Evolutionary conservation across 371 early-diverging fungal genomes (phyloP).

Genomic region (Capillidium rhysosporum): DNA sequence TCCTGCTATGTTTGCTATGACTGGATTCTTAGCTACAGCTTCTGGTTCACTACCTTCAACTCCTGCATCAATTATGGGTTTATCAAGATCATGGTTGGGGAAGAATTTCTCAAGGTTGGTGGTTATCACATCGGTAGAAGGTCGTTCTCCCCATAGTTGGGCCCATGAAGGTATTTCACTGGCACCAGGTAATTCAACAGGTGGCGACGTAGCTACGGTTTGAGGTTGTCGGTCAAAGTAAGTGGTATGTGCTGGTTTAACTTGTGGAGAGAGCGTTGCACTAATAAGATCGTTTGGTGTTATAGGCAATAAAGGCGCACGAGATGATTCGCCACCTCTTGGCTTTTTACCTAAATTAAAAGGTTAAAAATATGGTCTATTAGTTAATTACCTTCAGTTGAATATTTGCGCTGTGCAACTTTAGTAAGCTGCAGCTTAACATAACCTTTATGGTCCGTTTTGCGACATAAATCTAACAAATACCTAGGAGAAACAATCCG

Average conservation of each 20-base stretch:
- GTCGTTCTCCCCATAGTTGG: constrained; percentile 39
- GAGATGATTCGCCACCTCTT: not conserved
- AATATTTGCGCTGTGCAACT: not conserved
- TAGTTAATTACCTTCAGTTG: not conserved
- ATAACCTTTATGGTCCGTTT: not conserved
- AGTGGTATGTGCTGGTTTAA: not conserved
- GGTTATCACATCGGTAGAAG: constrained; percentile 47
- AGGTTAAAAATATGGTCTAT: not conserved
- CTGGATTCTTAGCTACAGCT: not conserved
- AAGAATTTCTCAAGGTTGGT: constrained; percentile 54
- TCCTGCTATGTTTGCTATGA: too few relatives aligned
- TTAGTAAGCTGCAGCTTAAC: not conserved
- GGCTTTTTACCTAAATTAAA: not conserved
- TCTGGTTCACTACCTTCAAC: not conserved
- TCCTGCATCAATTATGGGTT: constrained; percentile 23
- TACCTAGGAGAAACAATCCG: not conserved
- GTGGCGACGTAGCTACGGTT: not conserved
- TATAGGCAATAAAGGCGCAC: not conserved
- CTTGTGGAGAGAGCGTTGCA: not conserved
- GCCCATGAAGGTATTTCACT: constrained; percentile 1
- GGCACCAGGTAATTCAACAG: not conserved
- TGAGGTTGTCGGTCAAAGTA: too few relatives aligned
- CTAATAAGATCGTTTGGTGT: not conserved
- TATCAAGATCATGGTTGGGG: constrained; percentile 54
- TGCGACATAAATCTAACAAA: not conserved